Evolutionary conservation across 2,329 filamentous ascomycete genomes (phyloP), one percentile per base, ranked within the genome.

Genomic region (Daldinia eschscholtzii): DNA sequence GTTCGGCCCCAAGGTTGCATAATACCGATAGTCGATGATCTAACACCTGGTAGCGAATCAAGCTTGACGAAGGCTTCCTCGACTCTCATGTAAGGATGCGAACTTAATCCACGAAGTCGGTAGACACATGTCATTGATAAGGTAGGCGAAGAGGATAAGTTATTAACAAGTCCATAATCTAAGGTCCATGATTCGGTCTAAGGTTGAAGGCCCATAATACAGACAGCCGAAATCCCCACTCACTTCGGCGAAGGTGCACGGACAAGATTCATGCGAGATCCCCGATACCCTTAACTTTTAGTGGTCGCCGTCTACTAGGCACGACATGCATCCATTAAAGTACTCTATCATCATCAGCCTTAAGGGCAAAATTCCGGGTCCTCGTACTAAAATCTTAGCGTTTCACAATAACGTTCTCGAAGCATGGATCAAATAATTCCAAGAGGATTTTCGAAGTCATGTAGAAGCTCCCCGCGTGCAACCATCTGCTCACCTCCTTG

Each of bases 391-490:
- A 57, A 59, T 50, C 53, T 39, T 61, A 39, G 57, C 37, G 70
- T 72, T 72, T 72, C 70, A 70, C 64, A 65, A 67, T 41, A 66
- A 70, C 70, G 63, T 67, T 70, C 70, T 70, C 61, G 67, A 70
- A 67, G 68, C 64, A 66, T 64, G 56, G 35, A 20, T 68, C 30
- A 30, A 48, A 56, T 50, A 56, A 28, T 68, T 66, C 57, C 52
- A 66, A 60, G 62, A 66, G 59, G 61, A 64, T 64, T 68, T 68
- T 69, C 44, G 59, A 70, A 68, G 28, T 61, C 18, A 7, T 46
- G 41, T 66, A 56, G 68, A 68, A 68, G 62, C 65, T 66, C 53
- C 60, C 60, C 52, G 60, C 65, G 56, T 61, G 64, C 57, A 67
- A 67, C 61, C 61, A 60, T 58, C 52, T 30, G 42, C 35, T 52